Base-by-base conservation (phyloP, 257 asterid genomes). In the Primulina eburnea region DNA sequence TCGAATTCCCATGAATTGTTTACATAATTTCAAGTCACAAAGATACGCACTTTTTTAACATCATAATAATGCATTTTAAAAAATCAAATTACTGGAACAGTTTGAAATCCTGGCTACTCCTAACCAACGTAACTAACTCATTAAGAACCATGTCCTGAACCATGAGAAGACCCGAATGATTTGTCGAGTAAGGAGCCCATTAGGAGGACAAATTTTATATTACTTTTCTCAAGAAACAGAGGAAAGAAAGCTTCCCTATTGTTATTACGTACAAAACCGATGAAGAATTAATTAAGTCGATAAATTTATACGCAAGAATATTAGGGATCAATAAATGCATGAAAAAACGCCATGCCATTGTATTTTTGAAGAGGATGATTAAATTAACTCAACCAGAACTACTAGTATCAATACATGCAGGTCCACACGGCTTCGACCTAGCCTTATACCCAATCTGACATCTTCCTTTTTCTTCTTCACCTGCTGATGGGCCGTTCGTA, bases 361-460 rank as follows among this genome's bases (percentile, higher is more conserved):
- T 64, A 28, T 62, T 68, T 40, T 47, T 56, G 47, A 8, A 30
- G 70, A 29, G 21, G 64, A 71, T 26, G 7, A 20, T 24, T 16
- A n/a, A 12, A 40, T 33, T 50, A 50, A 72, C 59, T 32, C 12
- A 40, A 37, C 58, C 26, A 26, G 20, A 43, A 73, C 30, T 64
- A 59, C 71, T 52, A n/a, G 1, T 33, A 34, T 52, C 21, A 64
- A 60, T 62, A 69, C 52, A 66, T 63, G 65, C 60, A 57, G 74
- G 83, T 70, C 85, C 77, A 73, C 81, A 74, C 68, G 59, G 35
- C 62, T 73, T 75, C 80, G 71, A 72, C 73, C 63, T 57, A 69
- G 77, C 34, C 64, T 68, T 81, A 70, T 79, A 78, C 77, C 70
- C 67, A 26, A 60, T 64, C 47, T 38, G 68, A 55, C 18, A 50